Evolutionary conservation across 495 filamentous ascomycete species (phyloP).

Genomic region (Cairneyella variabilis): DNA sequence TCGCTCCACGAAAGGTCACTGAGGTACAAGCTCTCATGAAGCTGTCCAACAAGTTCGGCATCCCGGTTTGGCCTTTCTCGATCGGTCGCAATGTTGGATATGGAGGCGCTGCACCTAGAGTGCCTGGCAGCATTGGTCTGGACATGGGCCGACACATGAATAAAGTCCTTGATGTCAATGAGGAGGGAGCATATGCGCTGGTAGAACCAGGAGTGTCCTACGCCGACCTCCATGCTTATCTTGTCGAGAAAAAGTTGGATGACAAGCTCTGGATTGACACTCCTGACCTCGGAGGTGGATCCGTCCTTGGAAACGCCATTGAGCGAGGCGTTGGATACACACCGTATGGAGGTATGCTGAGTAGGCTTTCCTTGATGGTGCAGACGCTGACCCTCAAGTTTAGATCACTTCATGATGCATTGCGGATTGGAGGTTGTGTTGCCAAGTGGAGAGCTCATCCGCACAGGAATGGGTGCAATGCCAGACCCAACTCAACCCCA

Average conservation of each 20-base stretch:
- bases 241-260: conserved; percentile 36
- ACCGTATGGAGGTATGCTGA: conserved; percentile 27
- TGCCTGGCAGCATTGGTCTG: conserved; percentile 48
- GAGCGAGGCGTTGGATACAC: conserved; percentile 59
- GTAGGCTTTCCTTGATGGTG: too few relatives aligned
- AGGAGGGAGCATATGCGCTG: conserved; percentile 45
- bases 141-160: conserved; percentile 55
- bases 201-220: conserved; percentile 58
- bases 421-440: conserved; percentile 55
- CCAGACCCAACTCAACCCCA: conserved; percentile 33
- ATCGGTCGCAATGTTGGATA: conserved; percentile 51
- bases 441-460: conserved; percentile 48
- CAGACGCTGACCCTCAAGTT: too few relatives aligned
- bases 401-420: conserved; percentile 52
- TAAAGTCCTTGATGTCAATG: conserved; percentile 47
- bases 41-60: conserved; percentile 42
- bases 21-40: conserved; percentile 47
- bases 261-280: conserved; percentile 46
- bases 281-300: conserved; percentile 54
- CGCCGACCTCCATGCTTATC: conserved; percentile 47
- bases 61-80: conserved; percentile 53
- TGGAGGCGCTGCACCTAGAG: conserved; percentile 51
- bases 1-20: conserved; percentile 35
- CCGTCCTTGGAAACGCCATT: conserved; percentile 39
- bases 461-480: conserved; percentile 58